Evolutionary conservation across 139 green algal species (phyloP), one percentile per base, ranked within the genome.

Genomic region (Desmodesmus armatus): DNA sequence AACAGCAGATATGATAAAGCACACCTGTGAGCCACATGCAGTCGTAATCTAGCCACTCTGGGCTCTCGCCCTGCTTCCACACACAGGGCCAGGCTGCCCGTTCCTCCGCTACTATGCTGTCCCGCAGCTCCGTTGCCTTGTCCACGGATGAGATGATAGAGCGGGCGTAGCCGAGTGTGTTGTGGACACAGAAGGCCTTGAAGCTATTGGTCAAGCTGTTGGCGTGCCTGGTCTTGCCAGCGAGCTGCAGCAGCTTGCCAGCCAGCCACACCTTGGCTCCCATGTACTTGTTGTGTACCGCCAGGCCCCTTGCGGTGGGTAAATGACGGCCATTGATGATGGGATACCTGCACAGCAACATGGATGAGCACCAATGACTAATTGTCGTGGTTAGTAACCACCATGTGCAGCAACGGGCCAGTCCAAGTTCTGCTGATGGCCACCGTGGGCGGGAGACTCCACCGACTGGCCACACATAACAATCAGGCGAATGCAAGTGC

Each of bases 71-170:
- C 21, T 27, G 47, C 33, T 29, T 37, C 55, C 53, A 83, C 31
- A 83, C 7, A 17, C 72, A 11, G 5, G 76, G 76, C 55, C 53
- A 83, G 1, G n/a, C 29, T 53, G 51, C 19, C 6, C 53, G 35
- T 29, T 83, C 55, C 39, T 49, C 49, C 9, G 15, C 47, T 9
- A 25, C 13, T 2, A 83, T 31, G 9, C 31, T 17, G 33, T 29
- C 39, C 1, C 21, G 11, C 76, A 83, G 51, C 51, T 21, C 55
- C 31, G 23, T 4, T n/a, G 27, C 55, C 35, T 83, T 83, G 53
- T 70, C 55, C 3, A 73, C 76, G 11, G 55, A 49, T 31, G 35
- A 83, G 4, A 73, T 9, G 19, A 83, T 40, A 33, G 55, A 73
- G 31, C 25, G 23, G 31, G 27, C 55, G 4, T 67, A 65, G 2